Conservation (phyloP, 805 yeast genomes). For the Zygoascus tannicola region DNA sequence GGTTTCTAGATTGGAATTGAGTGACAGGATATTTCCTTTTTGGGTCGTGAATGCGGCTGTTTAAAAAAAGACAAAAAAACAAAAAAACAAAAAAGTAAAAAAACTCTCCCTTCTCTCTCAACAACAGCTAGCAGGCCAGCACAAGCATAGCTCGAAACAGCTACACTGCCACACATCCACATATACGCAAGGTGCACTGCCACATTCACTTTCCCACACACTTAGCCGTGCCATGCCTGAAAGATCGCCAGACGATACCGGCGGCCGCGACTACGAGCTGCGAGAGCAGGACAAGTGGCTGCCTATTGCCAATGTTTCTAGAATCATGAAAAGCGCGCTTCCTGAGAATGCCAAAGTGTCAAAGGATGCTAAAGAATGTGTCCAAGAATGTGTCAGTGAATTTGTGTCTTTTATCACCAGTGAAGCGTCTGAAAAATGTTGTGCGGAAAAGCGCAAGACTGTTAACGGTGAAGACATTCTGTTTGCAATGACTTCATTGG, state of each 20-base stretch:
- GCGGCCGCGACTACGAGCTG: constrained; percentile 37
- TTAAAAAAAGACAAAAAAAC: too few species aligned
- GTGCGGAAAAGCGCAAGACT: constrained; percentile 57
- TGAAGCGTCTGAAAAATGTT: constrained; percentile 54
- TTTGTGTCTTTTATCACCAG: constrained; percentile 60
- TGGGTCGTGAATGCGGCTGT: too few species aligned
- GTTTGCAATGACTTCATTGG: constrained; percentile 53
- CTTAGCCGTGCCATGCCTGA: background rate
- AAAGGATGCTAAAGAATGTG: constrained; percentile 70
- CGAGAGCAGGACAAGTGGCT: constrained; percentile 54
- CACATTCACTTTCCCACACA: too few species aligned
- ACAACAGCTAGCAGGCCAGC: too few species aligned
- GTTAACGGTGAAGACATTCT: constrained; percentile 62
- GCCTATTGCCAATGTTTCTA: constrained; percentile 54
- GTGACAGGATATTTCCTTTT: too few species aligned
- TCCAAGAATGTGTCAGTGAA: constrained; percentile 63
- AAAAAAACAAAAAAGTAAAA: too few species aligned
- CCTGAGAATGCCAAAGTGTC: constrained; percentile 69
- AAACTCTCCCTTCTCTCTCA: too few species aligned
- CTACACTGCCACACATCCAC: too few species aligned
- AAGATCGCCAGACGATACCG: constrained; percentile 12
- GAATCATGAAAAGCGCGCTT: constrained; percentile 66
- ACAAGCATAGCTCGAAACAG: too few species aligned
- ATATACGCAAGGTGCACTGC: too few species aligned
- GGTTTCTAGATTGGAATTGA: too few species aligned